Conservation (phyloP, 2,329 filamentous ascomycete species). For the Polytolypa hystricis region DNA sequence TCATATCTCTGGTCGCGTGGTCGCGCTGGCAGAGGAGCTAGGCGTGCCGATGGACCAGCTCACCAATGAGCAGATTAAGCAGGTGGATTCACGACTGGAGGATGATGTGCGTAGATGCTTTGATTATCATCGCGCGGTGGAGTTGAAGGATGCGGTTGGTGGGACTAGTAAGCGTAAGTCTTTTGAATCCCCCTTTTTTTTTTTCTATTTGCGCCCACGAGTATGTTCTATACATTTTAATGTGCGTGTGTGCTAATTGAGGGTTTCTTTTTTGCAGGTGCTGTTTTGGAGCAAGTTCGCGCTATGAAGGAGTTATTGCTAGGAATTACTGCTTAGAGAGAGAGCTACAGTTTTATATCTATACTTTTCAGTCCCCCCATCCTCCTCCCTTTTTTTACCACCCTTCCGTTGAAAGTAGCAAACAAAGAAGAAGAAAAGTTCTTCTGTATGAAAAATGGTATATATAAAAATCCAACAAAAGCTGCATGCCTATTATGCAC, state of each 20-base stretch:
- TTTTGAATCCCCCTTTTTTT: slow-evolving; percentile 1
- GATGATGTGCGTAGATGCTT: slow-evolving; percentile 61
- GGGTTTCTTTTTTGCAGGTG: no score
- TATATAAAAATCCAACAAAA: no score
- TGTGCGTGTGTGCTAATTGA: no score
- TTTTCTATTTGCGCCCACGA: not conserved
- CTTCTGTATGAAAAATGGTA: no score
- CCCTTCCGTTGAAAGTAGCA: not conserved
- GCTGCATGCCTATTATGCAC: no score
- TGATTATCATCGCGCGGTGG: slow-evolving; percentile 73
- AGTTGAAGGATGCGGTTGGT: slow-evolving; percentile 64
- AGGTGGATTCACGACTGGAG: slow-evolving; percentile 57
- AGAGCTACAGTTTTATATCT: not conserved
- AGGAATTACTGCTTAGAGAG: no score
- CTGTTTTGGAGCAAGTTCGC: no score
- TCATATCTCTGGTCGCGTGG: slow-evolving; percentile 62
- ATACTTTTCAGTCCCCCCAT: not conserved
- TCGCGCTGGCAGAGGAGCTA: slow-evolving; percentile 59
- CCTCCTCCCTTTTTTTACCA: not conserved
- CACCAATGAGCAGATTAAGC: slow-evolving; percentile 53
- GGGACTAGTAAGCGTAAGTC: slow-evolving; percentile 57
- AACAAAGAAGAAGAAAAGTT: not conserved
- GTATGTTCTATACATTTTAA: no score
- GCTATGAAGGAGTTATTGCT: no score
- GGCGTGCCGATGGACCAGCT: slow-evolving; percentile 60